Evolutionary conservation across 1,139 yeast species (phyloP), one percentile per base, ranked within the genome.

Genomic region (Suhomyces terraborum): DNA sequence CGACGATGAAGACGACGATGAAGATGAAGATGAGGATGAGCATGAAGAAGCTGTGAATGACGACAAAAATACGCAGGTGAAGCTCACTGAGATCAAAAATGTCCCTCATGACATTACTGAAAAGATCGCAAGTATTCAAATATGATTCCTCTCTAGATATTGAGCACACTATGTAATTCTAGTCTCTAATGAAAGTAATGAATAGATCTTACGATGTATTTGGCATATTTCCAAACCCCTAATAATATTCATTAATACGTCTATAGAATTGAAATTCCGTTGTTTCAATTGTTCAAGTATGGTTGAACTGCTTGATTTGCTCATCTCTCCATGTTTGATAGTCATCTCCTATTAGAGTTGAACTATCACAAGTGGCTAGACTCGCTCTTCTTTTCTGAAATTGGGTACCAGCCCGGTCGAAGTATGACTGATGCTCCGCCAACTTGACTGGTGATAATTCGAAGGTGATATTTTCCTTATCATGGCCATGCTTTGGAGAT

Each of bases 1-100:
- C 3, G 75, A 67, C 2, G 74, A 74, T 4, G 75, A 70, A 4
- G 73, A 67, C 3, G 73, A 77, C 7, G 77, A 72, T 2, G 75
- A 58, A 9, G 67, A 60, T 24, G 66, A 59, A 3, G 68, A 64
- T 17, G 70, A 65, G 10, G 68, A 64, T 6, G 74, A 69, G 3
- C 73, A 71, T 9, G 76, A 67, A 2, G 75, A 68, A 10, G 73
- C 25, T 8, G 10, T 20, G 10, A 30, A n/a, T n/a, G 32, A 30
- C 25, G 22, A 30, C 16, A 20, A 27, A 7, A n/a, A 27, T n/a
- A 27, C 30, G 10, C 30, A 27, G 4, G 30, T 27, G 30, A 27
- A 27, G 20, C 20, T 16, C 20, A 16, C 30, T 18, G 32, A 21
- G n/a, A 12, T 30, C 18, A 21, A 21, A 21, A 30, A 30, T 20